A percentile compares a stretch with the other conserved stretches of the same genome.
phyloP scores from a whole-genome alignment of 768 basidiomycete genomes.

The Tephrocybe rancida region DNA sequence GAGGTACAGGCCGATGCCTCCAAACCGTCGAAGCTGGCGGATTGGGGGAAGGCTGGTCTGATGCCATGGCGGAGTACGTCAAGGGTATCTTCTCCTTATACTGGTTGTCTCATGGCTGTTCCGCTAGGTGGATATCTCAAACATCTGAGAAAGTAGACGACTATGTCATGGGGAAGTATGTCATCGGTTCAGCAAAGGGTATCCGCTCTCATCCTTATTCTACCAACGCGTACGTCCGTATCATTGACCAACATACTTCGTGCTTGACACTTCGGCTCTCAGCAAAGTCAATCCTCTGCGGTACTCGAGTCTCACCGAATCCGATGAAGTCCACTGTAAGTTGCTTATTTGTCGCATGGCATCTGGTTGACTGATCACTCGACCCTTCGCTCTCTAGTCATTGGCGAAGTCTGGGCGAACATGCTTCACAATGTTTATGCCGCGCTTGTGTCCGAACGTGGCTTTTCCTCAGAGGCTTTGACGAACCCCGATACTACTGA shows the following conservation, averaged over 20 bases:
- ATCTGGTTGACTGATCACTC: neutral
- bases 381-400: slow-evolving; percentile 26
- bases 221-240: slow-evolving; percentile 36
- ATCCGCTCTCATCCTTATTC: slow-evolving; percentile 62
- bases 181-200: slow-evolving; percentile 47
- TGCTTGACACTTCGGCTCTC: neutral
- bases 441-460: slow-evolving; percentile 36
- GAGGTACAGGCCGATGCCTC: slow-evolving; percentile 60
- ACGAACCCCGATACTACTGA: slow-evolving; percentile 40
- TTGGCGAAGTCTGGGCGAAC: slow-evolving; percentile 62
- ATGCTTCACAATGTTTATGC: slow-evolving; percentile 46
- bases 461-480: slow-evolving; percentile 37
- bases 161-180: slow-evolving; percentile 50
- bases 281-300: slow-evolving; percentile 43
- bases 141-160: slow-evolving; percentile 36
- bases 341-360: neutral
- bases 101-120: neutral
- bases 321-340: slow-evolving; percentile 50
- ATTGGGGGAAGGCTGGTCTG: slow-evolving; percentile 72
- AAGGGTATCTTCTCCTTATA: neutral
- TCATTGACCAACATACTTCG: no score
- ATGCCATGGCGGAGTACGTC: slow-evolving; percentile 47
- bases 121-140: slow-evolving; percentile 41
- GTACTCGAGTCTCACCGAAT: slow-evolving; percentile 39
- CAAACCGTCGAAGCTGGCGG: slow-evolving; percentile 66